Evolutionary conservation across 345 rosid species (phyloP), one percentile per base, ranked within the genome.

Genomic region (Eucalyptus victrix): DNA sequence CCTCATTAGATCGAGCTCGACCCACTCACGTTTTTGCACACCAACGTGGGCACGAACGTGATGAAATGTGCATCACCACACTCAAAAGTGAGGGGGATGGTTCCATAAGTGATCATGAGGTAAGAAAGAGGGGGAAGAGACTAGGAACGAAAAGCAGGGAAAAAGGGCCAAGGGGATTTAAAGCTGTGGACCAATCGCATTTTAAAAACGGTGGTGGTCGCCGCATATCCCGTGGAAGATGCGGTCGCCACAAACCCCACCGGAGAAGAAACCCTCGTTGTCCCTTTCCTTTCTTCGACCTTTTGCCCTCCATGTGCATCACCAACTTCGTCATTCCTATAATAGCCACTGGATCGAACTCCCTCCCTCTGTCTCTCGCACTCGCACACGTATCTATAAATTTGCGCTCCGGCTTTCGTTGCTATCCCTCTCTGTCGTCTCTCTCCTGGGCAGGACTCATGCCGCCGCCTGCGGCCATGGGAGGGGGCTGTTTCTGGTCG

Each of bases 201-300:
- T 72, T 72, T 72, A 72, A 72, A 67, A 37, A 72, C 44, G 44
- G 81, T 9, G 44, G 81, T 80, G 89, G 89, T 88, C 87, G 87
- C 89, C 89, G 89, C 87, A 88, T 88, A 88, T 88, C 50, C 89
- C 89, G 54, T 81, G 76, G 89, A 88, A 88, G 89, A 88, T 88
- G 87, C 89, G 76, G 83, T 12, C 69, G 17, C 50, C 83, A 88
- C 86, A 72, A 88, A 51, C 87, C 89, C 49, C 53, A 4, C 11
- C 11, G 15, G 87, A 53, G 72, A 88, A 81, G 87, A 51, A 54
- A 80, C 89, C 49, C 13, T 12, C 19, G 21, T 21, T 19, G 26
- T 34, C 24, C 44, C 26, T 37, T 34, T 72, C 40, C 12, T 10
- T 23, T 34, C 81, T 3, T 15, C 58, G 58, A 53, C 26, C 58